Base-by-base conservation (phyloP, 2,329 filamentous ascomycete genomes). In the Aspergillus sclerotialis region DNA sequence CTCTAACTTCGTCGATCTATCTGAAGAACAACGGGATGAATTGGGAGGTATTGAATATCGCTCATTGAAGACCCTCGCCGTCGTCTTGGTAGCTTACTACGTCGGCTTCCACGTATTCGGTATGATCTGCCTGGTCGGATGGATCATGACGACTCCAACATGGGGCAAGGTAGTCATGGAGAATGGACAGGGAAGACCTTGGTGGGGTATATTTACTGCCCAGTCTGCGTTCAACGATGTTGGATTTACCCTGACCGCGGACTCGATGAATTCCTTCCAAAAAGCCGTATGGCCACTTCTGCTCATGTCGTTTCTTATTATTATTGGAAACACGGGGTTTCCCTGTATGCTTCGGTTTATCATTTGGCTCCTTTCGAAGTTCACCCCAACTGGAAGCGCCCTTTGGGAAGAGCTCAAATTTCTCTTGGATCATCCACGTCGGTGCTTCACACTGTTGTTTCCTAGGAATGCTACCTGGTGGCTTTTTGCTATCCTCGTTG, bases 31-130 rank as follows among this genome's bases (percentile, higher is more conserved):
- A 61, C 78, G 92, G 45, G 89, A 98, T 55, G 92, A 98, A 60
- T 67, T 98, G 2, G 92, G 92, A 8, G 92, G 92, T 13, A 94
- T 98, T 43, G 92, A 98, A 59, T 98, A 98, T 54, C 82, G 92
- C 5, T 85, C 90, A 0, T 60, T 98, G 40, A 93, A 94, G 59
- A 86, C 87, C 2, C 65, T 98, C 30, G 84, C 85, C 1, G 56
- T 86, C 17, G 79, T 96, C 18, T 68, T 96, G 13, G 72, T 84
- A 3, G 67, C 65, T 6, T 98, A 96, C 61, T 95, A 84, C 53
- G 76, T 87, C 55, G 80, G 82, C 1, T 95, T 94, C 49, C 85
- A 88, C 50, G 49, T 89, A 2, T 68, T 95, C 3, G 86, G 82
- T 0, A 65, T 93, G 24, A 56, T 87, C 17, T 80, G 79, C 46